These are phyloP conservation scores for Nothophoma quercina DNA, from an alignment of 2,329 filamentous ascomycete species.

Conservation along the genomic window DNA sequence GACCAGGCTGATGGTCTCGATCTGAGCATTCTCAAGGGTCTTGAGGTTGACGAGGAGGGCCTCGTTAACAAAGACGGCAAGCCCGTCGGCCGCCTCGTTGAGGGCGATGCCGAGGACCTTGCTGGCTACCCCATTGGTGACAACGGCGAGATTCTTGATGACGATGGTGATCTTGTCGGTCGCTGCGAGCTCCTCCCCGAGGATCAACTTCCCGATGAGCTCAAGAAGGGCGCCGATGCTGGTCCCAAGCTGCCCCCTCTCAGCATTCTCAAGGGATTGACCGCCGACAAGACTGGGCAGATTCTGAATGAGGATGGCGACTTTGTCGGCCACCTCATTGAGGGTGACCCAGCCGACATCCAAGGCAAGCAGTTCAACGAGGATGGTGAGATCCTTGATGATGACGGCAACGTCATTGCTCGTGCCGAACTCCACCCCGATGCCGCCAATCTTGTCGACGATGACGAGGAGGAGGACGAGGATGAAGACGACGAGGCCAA, in stretches of 20 bases:
- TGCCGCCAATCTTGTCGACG: conserved; percentile 48
- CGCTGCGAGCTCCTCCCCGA: conserved; percentile 60
- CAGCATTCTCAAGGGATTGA: conserved; percentile 57
- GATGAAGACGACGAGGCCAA: conserved; percentile 37
- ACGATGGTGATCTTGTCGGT: conserved; percentile 63
- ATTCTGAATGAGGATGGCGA: conserved; percentile 61
- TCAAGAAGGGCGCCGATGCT: conserved; percentile 48
- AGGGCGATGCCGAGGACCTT: conserved; percentile 62
- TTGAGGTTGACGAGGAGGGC: conserved; percentile 63
- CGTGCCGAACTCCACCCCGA: conserved; percentile 60
- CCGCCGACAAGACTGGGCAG: conserved; percentile 55
- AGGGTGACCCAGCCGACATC: conserved; percentile 58
- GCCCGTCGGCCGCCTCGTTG: conserved; percentile 57
- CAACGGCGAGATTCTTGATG: conserved; percentile 63
- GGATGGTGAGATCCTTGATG: conserved; percentile 63
- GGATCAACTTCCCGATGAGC: conserved; percentile 47
- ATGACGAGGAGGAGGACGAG: conserved; percentile 41
- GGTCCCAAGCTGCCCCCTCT: conserved; percentile 53
- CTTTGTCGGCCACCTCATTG: conserved; percentile 57
- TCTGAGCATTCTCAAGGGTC: conserved; percentile 57
- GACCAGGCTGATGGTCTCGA: conserved; percentile 49
- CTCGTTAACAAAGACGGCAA: conserved; percentile 60
- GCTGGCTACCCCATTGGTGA: conserved; percentile 61
- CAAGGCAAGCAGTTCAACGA: conserved; percentile 60
- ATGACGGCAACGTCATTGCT: conserved; percentile 62